Conservation (phyloP, 257 asterid genomes). For the Jacaranda mimosifolia region DNA sequence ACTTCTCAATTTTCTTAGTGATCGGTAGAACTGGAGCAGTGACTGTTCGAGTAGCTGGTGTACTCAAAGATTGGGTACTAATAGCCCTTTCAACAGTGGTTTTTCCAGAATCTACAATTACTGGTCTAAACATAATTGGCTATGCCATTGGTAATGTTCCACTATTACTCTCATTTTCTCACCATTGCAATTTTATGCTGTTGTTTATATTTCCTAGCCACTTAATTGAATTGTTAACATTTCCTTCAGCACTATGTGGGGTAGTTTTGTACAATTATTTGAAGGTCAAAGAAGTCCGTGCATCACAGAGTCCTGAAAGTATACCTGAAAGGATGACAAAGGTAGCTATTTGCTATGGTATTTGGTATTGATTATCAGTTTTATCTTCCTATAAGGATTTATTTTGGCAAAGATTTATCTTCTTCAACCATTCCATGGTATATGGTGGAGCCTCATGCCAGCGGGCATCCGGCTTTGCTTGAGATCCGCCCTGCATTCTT, state of each 20-base stretch:
- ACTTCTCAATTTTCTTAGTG: conserved; percentile 75
- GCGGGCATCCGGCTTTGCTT: too few species aligned
- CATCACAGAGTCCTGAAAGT: conserved; percentile 56
- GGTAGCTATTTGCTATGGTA: conserved; percentile 39
- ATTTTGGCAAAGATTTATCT: too few species aligned
- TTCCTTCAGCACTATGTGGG: conserved; percentile 45
- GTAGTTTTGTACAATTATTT: conserved; percentile 73
- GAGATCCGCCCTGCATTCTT: background rate
- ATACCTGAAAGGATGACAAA: conserved; percentile 63
- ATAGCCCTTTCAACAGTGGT: conserved; percentile 73
- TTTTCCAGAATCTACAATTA: conserved; percentile 75
- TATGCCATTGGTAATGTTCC: conserved; percentile 64
- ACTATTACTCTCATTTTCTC: background rate
- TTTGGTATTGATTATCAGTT: background rate
- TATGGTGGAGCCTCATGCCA: too few species aligned
- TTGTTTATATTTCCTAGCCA: background rate
- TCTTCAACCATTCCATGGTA: too few species aligned
- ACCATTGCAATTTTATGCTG: background rate
- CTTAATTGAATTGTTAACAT: background rate
- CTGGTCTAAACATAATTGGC: conserved; percentile 71
- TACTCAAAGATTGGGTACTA: conserved; percentile 77
- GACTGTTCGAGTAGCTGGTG: conserved; percentile 82
- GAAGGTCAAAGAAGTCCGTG: conserved; percentile 67
- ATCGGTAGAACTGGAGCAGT: conserved; percentile 88
- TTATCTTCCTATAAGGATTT: too few species aligned